Evolutionary conservation across 106 monocot species (phyloP).

Genomic region (Allium fistulosum): DNA sequence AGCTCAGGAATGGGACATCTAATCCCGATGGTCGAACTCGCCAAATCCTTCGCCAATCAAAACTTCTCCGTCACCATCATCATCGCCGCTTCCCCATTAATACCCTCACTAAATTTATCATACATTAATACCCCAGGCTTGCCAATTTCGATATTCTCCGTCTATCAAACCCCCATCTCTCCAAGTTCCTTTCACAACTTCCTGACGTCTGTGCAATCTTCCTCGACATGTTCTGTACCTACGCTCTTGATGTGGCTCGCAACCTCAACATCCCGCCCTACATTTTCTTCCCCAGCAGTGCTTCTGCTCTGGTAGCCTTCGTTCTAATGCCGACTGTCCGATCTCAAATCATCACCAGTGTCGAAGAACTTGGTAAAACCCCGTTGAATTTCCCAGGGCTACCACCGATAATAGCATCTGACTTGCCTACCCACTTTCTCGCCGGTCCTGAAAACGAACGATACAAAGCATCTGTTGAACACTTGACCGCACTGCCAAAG

Average conservation of each 20-base stretch:
- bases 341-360: background rate
- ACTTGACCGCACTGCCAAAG: background rate
- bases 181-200: background rate
- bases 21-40: slow-evolving; percentile 10
- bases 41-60: slow-evolving; percentile 1
- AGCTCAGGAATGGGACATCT: background rate
- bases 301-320: background rate
- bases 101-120: background rate
- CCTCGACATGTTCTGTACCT: background rate
- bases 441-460: background rate
- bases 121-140: background rate
- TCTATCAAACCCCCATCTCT: background rate
- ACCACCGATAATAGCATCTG: slow-evolving; percentile 12
- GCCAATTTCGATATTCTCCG: background rate
- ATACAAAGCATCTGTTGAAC: background rate
- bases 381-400: slow-evolving; percentile 24
- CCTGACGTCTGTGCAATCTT: slow-evolving; percentile 2
- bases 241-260: background rate
- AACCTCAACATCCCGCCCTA: slow-evolving; percentile 2
- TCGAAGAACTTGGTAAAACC: slow-evolving; percentile 10
- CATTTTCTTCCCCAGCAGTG: background rate
- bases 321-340: background rate
- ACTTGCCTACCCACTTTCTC: background rate
- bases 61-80: slow-evolving; percentile 5
- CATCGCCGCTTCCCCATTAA: background rate